These are phyloP conservation scores for Flaveria trinervia DNA, from an alignment of 129 eudicot species.

Conservation along the genomic window DNA sequence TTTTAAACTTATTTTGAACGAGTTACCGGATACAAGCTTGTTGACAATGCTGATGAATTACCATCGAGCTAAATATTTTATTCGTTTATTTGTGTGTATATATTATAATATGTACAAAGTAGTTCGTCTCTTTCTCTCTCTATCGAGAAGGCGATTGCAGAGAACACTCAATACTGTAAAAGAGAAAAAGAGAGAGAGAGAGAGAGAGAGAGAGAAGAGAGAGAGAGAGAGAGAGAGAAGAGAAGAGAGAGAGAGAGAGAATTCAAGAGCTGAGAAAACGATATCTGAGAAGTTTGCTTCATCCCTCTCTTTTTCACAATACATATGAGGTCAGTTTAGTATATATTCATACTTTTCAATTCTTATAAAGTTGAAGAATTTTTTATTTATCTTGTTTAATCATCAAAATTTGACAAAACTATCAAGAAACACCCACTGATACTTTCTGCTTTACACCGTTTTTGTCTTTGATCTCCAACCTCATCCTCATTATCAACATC, in stretches of 20 bases:
- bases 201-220: constrained; percentile 20
- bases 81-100: not conserved
- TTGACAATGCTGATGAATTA: not conserved
- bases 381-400: not conserved
- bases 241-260: constrained; percentile 21
- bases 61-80: not conserved
- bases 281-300: constrained; percentile 27
- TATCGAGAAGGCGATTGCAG: constrained; percentile 77
- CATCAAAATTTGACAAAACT: constrained; percentile 31
- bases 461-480: constrained; percentile 34
- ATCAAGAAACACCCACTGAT: constrained; percentile 32
- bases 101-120: constrained; percentile 17
- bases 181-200: constrained; percentile 25
- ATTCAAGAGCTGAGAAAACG: constrained; percentile 33
- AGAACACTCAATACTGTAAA: constrained; percentile 40
- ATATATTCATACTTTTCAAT: constrained; percentile 31
- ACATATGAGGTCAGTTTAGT: constrained; percentile 37
- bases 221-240: constrained; percentile 26
- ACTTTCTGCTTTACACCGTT: constrained; percentile 36
- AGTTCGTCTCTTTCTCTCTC: constrained; percentile 47
- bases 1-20: too few species aligned
- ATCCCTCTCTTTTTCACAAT: constrained; percentile 35
- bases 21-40: too few species aligned
- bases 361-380: constrained; percentile 25
- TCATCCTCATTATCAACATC: not conserved